Percentiles rank a stretch among this genome's conserved stretches.
These are phyloP conservation scores for Trifolium subterraneum DNA, from an alignment of 306 rosid genomes.

Conservation along the genomic window DNA sequence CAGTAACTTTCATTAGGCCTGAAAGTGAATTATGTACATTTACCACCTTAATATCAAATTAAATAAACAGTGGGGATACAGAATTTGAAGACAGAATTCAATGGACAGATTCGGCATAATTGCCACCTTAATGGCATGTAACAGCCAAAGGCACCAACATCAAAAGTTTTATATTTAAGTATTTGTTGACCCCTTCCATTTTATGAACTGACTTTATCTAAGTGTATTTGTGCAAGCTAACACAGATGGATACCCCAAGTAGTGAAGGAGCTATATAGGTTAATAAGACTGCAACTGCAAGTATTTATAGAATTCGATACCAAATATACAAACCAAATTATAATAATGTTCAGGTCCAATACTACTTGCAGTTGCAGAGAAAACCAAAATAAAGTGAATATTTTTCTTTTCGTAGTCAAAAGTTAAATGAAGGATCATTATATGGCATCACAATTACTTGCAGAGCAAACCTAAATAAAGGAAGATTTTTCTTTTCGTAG, in stretches of 20 bases:
- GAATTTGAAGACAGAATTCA: neutral
- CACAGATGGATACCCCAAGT: neutral
- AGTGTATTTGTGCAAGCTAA: no score
- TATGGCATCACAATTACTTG: neutral
- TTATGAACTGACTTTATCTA: no score
- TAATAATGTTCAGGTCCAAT: neutral
- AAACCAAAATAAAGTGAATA: conserved; percentile 9
- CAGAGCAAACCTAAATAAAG: no score
- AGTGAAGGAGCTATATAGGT: neutral
- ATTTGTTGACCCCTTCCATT: neutral
- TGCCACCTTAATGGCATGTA: neutral
- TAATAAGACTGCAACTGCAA: neutral
- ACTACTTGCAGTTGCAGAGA: neutral
- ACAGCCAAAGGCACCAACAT: neutral
- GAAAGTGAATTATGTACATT: neutral
- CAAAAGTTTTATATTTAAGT: neutral
- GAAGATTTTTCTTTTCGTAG: no score
- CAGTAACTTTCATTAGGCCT: neutral
- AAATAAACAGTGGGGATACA: neutral
- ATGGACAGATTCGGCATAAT: neutral
- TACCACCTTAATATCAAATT: conserved; percentile 1
- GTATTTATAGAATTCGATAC: neutral
- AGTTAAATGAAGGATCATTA: neutral
- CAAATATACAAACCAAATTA: neutral
- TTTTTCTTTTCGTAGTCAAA: conserved; percentile 2